Evolutionary conservation across 441 rosid genomes (phyloP), one percentile per base, ranked within the genome.

Genomic region (Populus trichocarpa): DNA sequence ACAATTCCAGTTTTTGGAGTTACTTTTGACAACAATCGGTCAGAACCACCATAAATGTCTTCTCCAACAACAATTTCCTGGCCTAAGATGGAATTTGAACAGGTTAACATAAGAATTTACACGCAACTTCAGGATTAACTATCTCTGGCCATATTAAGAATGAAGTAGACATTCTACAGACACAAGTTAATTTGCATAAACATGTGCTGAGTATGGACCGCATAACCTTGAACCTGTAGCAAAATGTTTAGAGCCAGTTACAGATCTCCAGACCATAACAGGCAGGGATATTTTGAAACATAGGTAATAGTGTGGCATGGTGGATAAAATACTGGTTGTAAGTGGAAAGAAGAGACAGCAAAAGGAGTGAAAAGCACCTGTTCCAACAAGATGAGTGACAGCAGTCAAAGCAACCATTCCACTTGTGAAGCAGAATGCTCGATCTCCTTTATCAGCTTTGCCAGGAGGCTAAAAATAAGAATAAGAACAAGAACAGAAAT

Each of bases 381-480:
- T 72, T 84, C 82, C 84, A 81, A 96, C 77, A 76, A 94, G 96
- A 85, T 86, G 96, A 11, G 91, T 78, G 76, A 93, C 98, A 71
- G 98, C 88, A 79, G 90, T 82, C 83, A 94, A 90, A 81, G 98
- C 99, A 87, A 98, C 99, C 97, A 96, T 96, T 84, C 98, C 99
- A 78, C 97, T 94, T 61, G 98, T 90, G 82, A 96, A 96, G 91
- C 99, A 93, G 82, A 94, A 89, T 79, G 98, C 96, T 82, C 93
- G 89, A 86, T 96, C 95, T 2, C 96, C 99, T 84, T 92, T 96
- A 75, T 96, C 98, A 96, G 92, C 96, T 92, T 93, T 16, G 97
- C 96, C 74, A 96, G 87, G 77, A 96, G 91, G 85, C 98, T 96
- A 77, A 32, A 67, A 20, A 33, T 33, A 70, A 77, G n/a, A 35